A percentile compares a stretch with the other conserved stretches of the same genome.
These are phyloP conservation scores for Spergularia marina DNA, from an alignment of 148 eudicot genomes.

Conservation along the genomic window DNA sequence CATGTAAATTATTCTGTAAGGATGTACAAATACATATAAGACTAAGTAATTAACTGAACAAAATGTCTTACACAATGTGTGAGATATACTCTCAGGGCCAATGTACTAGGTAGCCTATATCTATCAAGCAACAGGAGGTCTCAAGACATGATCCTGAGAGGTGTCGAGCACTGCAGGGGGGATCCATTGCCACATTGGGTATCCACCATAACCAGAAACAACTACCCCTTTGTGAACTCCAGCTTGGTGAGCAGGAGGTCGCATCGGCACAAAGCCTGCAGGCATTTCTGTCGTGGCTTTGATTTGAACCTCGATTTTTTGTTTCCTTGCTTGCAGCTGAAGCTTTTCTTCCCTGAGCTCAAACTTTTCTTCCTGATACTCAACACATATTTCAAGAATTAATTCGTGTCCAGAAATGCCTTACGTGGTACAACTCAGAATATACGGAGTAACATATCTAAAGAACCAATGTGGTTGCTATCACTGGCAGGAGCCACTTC, in stretches of 20 bases:
- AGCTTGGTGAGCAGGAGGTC: constrained; percentile 23
- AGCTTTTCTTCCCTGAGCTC: constrained; percentile 64
- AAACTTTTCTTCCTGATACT: constrained; percentile 37
- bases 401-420: neutral
- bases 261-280: constrained; percentile 9
- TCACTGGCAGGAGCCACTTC: too few species aligned
- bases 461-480: too few species aligned
- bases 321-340: constrained; percentile 45
- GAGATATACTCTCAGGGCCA: neutral
- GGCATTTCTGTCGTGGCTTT: constrained; percentile 18
- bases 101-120: neutral
- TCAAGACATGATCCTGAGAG: constrained; percentile 38
- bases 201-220: constrained; percentile 35
- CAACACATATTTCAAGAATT: neutral
- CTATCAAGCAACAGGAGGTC: constrained; percentile 23
- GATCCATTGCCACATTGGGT: constrained; percentile 58
- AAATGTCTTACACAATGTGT: too few species aligned
- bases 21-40: too few species aligned
- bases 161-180: constrained; percentile 45
- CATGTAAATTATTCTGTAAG: too few species aligned
- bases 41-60: too few species aligned
- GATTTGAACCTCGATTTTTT: constrained; percentile 40
- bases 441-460: too few species aligned
- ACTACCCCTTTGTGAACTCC: constrained; percentile 41
- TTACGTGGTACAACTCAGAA: neutral